Base-by-base conservation (phyloP, 108 stramenopile species). In the Discostella pseudostelligera region DNA sequence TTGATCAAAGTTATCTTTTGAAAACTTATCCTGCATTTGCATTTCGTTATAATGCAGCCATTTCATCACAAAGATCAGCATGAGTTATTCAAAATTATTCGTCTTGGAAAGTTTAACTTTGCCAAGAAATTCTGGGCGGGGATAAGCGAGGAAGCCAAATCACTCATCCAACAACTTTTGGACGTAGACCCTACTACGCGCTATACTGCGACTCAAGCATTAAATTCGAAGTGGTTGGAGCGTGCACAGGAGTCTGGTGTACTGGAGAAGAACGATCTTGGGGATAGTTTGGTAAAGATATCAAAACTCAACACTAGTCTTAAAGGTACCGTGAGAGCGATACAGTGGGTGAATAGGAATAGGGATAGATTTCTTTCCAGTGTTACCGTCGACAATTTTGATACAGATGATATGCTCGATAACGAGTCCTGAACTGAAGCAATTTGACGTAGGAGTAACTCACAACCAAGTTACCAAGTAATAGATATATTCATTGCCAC, bases 191-290 rank as follows among this genome's bases (percentile, higher is more conserved):
- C 84, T 10, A 40, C 32, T 29, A 59, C 66, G 26, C 74, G 87
- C 16, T 68, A 60, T 17, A 59, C 71, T 29, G 80, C 82, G 1
- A 63, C 53, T 21, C 57, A 69, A n/a, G 75, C 79, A 17, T 68
- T 87, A 0, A 24, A 58, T 12, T 78, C 84, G 46, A 60, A 83
- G n/a, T 87, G 87, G 87, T 60, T 83, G 20, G 62, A 56, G 25
- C 29, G 42, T 57, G n/a, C 53, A 19, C 49, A 59, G 7, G 69
- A 70, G 13, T 13, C 62, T 49, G 48, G 46, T n/a, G n/a, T n/a
- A 8, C 56, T 72, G 47, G 26, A 17, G 4, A 46, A 42, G 14
- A 19, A 36, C 7, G 20, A 57, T 32, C 57, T 72, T 8, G 56
- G 35, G 9, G 32, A 42, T 16, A 56, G 39, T 26, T 39, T 51